Evolutionary conservation across 2,329 filamentous ascomycete species (phyloP).

Genomic region (Beauveria sp.): DNA sequence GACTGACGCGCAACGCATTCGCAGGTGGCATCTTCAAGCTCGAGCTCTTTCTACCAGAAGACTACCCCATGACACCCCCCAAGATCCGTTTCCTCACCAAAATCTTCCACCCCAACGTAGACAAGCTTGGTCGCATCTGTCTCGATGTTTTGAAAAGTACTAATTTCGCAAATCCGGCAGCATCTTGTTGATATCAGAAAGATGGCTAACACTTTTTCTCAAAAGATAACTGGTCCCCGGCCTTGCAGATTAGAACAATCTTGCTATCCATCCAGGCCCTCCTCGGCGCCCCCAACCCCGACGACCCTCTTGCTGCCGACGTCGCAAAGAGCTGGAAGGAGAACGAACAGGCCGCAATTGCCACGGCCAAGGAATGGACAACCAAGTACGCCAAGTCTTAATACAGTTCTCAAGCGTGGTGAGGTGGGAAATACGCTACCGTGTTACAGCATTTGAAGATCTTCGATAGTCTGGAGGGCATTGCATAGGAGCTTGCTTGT

Average conservation of each 20-base stretch:
- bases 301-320: conserved; percentile 96
- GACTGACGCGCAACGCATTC: neutral
- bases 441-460: neutral
- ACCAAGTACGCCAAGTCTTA: conserved; percentile 62
- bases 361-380: conserved; percentile 90
- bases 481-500: conserved; percentile 4
- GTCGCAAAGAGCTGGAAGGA: conserved; percentile 98
- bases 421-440: neutral
- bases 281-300: conserved; percentile 91
- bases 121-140: conserved; percentile 94
- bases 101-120: conserved; percentile 99
- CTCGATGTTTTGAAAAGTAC: conserved; percentile 93
- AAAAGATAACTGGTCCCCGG: conserved; percentile 95
- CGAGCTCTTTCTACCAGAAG: conserved; percentile 93
- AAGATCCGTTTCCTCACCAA: conserved; percentile 98
- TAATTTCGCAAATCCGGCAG: conserved; percentile 18
- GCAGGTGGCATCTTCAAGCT: conserved; percentile 83
- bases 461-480: neutral
- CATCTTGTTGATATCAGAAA: neutral
- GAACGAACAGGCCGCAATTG: conserved; percentile 84
- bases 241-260: conserved; percentile 94
- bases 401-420: conserved; percentile 7
- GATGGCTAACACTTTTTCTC: neutral
- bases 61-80: conserved; percentile 98
- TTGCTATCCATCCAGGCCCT: conserved; percentile 97